These are phyloP conservation scores for Sphaerulina musiva DNA, from an alignment of 2,329 filamentous ascomycete species.

Conservation along the genomic window DNA sequence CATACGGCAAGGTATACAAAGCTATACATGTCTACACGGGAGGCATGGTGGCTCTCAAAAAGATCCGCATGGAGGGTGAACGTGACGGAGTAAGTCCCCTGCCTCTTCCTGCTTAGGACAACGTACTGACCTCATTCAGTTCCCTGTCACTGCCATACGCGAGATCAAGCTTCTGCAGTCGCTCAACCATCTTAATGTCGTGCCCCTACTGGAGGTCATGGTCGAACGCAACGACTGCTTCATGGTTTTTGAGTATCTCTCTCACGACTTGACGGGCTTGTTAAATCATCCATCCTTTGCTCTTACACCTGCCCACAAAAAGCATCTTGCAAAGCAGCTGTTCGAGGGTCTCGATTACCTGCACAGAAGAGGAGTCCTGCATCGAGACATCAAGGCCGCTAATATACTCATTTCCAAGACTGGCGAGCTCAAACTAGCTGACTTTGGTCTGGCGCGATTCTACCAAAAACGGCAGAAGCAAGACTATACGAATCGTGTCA, in stretches of 20 bases:
- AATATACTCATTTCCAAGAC: slow-evolving; percentile 92
- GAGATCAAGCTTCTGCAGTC: slow-evolving; percentile 91
- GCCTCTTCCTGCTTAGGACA: background rate
- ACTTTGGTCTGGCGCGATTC: slow-evolving; percentile 93
- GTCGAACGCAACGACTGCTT: slow-evolving; percentile 98
- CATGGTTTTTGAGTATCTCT: slow-evolving; percentile 98
- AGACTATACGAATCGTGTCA: slow-evolving; percentile 96
- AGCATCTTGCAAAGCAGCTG: slow-evolving; percentile 84
- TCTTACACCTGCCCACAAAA: slow-evolving; percentile 78
- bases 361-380: slow-evolving; percentile 84
- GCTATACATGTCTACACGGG: slow-evolving; percentile 89
- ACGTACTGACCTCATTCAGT: slow-evolving; percentile 40
- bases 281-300: slow-evolving; percentile 91
- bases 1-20: slow-evolving; percentile 93
- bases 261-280: slow-evolving; percentile 89
- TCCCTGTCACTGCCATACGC: slow-evolving; percentile 82
- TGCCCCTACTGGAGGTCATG: slow-evolving; percentile 85
- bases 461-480: slow-evolving; percentile 87
- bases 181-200: slow-evolving; percentile 73
- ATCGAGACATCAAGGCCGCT: slow-evolving; percentile 96
- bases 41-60: slow-evolving; percentile 75
- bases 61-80: slow-evolving; percentile 90
- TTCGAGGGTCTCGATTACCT: slow-evolving; percentile 93
- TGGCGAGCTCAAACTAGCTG: slow-evolving; percentile 83
- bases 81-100: slow-evolving; percentile 59